phyloP scores from a whole-genome alignment of 2,329 filamentous ascomycete genomes.

The Fusarium burgessii region DNA sequence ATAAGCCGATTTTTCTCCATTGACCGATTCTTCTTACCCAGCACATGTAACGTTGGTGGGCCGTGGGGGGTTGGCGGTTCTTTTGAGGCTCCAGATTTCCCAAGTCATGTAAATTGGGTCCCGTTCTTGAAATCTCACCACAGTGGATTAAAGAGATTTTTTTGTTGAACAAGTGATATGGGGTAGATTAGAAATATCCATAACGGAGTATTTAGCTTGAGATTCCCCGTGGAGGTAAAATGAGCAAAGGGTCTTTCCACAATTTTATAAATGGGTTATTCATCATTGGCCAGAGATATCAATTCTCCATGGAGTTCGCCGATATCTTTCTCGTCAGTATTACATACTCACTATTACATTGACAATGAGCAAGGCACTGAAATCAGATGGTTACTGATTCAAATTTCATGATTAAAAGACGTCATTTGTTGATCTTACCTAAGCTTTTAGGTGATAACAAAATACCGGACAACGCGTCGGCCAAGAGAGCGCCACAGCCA shows the following conservation, averaged over 20 bases:
- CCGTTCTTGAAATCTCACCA: no score
- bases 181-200: neutral
- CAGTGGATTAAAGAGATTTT: neutral
- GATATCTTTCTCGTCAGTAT: slow-evolving; percentile 1
- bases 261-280: neutral
- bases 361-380: neutral
- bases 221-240: slow-evolving; percentile 20
- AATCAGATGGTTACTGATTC: neutral
- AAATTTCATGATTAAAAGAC: neutral
- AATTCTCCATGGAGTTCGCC: neutral
- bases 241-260: slow-evolving; percentile 10
- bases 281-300: slow-evolving; percentile 1
- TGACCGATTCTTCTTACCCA: neutral
- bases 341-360: neutral
- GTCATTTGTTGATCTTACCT: neutral
- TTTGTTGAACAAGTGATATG: slow-evolving; percentile 12
- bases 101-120: neutral
- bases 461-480: neutral
- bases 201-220: slow-evolving; percentile 2
- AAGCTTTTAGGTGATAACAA: neutral
- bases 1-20: neutral
- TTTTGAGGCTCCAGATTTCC: neutral
- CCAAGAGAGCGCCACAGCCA: neutral
- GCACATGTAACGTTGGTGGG: neutral
- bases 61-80: no score